Conservation (phyloP, 1,284 basidiomycete genomes). For the Ceratobasidium sp. region DNA sequence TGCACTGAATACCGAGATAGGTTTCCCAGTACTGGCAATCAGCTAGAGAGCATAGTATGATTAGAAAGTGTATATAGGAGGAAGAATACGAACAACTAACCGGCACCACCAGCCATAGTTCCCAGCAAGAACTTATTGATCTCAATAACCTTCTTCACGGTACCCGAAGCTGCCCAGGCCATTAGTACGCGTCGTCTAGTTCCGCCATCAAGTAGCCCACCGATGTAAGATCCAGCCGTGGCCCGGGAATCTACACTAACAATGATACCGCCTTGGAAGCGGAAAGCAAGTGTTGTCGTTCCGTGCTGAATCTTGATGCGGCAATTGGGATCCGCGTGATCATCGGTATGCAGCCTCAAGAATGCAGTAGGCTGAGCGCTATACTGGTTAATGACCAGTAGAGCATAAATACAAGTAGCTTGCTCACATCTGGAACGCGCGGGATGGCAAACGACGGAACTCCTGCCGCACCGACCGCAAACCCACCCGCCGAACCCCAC, state of each 20-base stretch:
- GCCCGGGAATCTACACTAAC: constrained; percentile 98
- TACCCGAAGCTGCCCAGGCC: constrained; percentile 80
- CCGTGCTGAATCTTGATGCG: constrained; percentile 99
- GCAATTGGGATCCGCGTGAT: constrained; percentile 92
- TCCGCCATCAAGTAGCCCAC: constrained; percentile 63
- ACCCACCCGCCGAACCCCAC: constrained; percentile 87
- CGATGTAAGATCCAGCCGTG: constrained; percentile 97
- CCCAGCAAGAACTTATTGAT: constrained; percentile 99
- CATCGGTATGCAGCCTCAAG: constrained; percentile 91
- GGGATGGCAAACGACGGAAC: constrained; percentile 79
- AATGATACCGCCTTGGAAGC: constrained; percentile 96
- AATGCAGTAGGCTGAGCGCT: constrained; percentile 84
- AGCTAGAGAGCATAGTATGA: constrained; percentile 63
- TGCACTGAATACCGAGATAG: constrained; percentile 97
- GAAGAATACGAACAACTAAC: constrained; percentile 62
- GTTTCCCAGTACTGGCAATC: constrained; percentile 99
- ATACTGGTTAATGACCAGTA: too few species aligned
- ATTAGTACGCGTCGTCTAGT: constrained; percentile 12
- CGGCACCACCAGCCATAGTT: constrained; percentile 99
- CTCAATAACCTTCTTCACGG: constrained; percentile 99
- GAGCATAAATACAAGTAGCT: not conserved
- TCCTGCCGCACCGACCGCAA: constrained; percentile 73
- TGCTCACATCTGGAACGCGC: constrained; percentile 78
- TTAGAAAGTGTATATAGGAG: not conserved
- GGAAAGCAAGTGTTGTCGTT: constrained; percentile 98